Base-by-base conservation (phyloP, 148 eudicot species). In the Amaranthus cruentus region DNA sequence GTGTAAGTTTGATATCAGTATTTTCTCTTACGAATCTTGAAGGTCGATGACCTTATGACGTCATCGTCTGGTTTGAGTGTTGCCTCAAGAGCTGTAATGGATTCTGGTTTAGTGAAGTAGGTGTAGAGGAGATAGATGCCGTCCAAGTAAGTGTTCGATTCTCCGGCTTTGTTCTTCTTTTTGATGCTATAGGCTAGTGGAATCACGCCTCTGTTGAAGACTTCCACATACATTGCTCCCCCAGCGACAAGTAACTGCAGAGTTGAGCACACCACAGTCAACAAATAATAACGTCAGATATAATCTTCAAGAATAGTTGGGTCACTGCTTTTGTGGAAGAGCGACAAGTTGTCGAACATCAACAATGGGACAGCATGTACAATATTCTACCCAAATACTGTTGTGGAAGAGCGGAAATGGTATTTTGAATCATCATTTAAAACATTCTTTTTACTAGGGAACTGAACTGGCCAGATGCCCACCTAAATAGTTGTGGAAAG, bases 151-250 rank as follows among this genome's bases (percentile, higher is more conserved):
- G 88, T 92, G 84, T 90, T 90, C 68, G 82, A 85, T 72, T 88
- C 96, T 76, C 99, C 99, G 0, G 88, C 96, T 84, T 84, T 92
- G 89, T 96, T 90, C 76, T 84, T 96, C 94, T 83, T 96, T 73
- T 77, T 84, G 70, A 96, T 96, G 84, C 83, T 62, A 80, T 96
- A 96, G 2, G 97, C 87, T 42, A 96, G 87, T 9, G 94, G 99
- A 71, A 92, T 84, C 63, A 92, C 96, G 4, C 99, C 99, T 78
- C 94, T 82, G 87, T 96, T 92, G 82, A 84, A 89, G 21, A 89
- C 92, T 84, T 91, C 95, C 12, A 91, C 86, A 42, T 89, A 88
- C 94, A 89, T 87, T 55, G 87, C 94, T 79, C 94, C 94, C 54
- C 97, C 97, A 51, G 91, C 84, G 54, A 89, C 81, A 11, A 91